Evolutionary conservation across 2,329 filamentous ascomycete species (phyloP).

Genomic region (Cercospora zeae-maydis): DNA sequence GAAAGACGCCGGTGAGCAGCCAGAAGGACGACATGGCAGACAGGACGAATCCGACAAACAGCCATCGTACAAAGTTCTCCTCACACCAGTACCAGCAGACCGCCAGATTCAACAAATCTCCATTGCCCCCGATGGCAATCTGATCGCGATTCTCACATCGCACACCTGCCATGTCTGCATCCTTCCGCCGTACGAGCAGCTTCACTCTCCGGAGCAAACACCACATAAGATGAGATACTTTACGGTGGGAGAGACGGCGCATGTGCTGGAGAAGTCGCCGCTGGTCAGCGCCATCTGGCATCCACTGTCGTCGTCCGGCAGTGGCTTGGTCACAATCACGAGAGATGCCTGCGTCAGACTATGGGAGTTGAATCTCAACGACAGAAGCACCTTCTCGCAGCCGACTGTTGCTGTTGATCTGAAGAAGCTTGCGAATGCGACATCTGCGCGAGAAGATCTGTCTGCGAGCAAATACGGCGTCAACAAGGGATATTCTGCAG

Average conservation of each 20-base stretch:
- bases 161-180: slow-evolving; percentile 85
- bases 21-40: slow-evolving; percentile 12
- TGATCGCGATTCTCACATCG: slow-evolving; percentile 78
- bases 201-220: slow-evolving; percentile 64
- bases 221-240: slow-evolving; percentile 79
- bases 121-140: slow-evolving; percentile 76
- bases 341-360: slow-evolving; percentile 81
- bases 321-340: slow-evolving; percentile 82
- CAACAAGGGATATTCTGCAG: slow-evolving; percentile 80
- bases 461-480: slow-evolving; percentile 68
- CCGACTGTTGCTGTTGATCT: slow-evolving; percentile 82
- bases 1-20: slow-evolving; percentile 53
- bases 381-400: slow-evolving; percentile 82
- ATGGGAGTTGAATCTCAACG: slow-evolving; percentile 82
- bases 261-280: slow-evolving; percentile 79
- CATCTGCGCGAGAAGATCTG: slow-evolving; percentile 77
- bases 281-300: slow-evolving; percentile 87
- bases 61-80: slow-evolving; percentile 49
- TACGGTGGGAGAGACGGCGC: slow-evolving; percentile 86
- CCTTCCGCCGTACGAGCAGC: slow-evolving; percentile 75
- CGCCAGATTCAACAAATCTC: slow-evolving; percentile 80
- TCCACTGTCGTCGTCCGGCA: slow-evolving; percentile 77
- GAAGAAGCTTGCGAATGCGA: slow-evolving; percentile 82
- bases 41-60: not conserved
- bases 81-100: slow-evolving; percentile 62